A percentile compares a stretch with the other conserved stretches of the same genome.
Conservation (phyloP, 257 asterid species). For the Echites panduratus region DNA sequence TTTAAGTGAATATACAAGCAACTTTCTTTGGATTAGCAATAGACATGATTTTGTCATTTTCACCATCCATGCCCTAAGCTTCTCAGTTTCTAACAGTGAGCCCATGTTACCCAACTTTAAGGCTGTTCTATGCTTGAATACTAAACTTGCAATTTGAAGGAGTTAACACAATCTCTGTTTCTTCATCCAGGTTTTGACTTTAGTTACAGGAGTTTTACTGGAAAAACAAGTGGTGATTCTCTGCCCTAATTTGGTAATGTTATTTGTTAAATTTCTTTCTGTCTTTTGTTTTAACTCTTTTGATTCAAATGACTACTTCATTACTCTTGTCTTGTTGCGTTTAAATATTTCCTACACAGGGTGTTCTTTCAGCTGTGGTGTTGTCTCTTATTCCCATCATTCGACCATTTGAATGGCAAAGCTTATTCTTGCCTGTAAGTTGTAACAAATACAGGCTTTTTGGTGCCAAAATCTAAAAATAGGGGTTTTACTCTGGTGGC, state of each 20-base stretch:
- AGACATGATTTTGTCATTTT: not conserved
- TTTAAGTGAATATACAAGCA: not conserved
- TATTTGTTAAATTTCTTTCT: conserved; percentile 1
- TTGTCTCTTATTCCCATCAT: conserved; percentile 78
- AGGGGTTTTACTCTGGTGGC: conserved; percentile 2
- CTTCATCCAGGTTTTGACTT: conserved; percentile 56
- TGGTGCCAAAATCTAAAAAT: conserved; percentile 9
- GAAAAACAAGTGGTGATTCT: conserved; percentile 79
- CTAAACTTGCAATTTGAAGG: not conserved
- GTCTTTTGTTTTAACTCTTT: conserved; percentile 4
- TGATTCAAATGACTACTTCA: not conserved
- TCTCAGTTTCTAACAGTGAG: not conserved
- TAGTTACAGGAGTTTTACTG: conserved; percentile 72
- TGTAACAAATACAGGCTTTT: conserved; percentile 19
- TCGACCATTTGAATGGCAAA: conserved; percentile 98
- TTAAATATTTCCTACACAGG: conserved; percentile 37
- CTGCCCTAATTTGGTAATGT: conserved; percentile 85
- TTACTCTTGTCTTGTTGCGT: not conserved
- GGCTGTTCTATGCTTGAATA: not conserved
- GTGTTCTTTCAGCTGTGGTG: conserved; percentile 77
- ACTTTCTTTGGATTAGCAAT: not conserved
- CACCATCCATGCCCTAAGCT: not conserved
- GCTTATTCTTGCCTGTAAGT: conserved; percentile 93
- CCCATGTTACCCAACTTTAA: not conserved
- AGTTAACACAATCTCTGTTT: not conserved